Base-by-base conservation (phyloP, 2,329 filamentous ascomycete species). In the Leptographium galeiforme region DNA sequence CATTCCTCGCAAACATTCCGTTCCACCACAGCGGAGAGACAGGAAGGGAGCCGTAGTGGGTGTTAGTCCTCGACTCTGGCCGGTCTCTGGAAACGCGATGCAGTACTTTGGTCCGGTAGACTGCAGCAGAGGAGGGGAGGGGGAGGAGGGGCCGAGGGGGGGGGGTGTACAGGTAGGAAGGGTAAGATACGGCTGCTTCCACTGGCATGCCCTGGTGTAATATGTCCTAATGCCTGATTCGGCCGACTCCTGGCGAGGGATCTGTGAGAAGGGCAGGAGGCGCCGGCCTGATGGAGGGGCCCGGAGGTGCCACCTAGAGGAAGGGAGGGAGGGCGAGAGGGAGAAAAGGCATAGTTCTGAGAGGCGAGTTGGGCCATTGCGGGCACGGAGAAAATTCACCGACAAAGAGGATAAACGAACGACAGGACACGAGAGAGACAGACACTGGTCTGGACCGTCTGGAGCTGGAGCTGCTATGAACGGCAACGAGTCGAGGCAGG, bases 1-100 rank as follows among this genome's bases (percentile, higher is more conserved):
- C 51, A 53, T 53, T 53, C 51, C 51, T 49, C 11, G 16, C 30
- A 5, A 47, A 25, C 44, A 47, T 47, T 47, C 44, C 44, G 44
- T 30, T 44, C 41, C 19, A 6, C 19, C 19, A 25, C 18, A 47
- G 44, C 25, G 12, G 33, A 47, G 14, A 47, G 30, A 34, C 41
- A 6, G 19, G 30, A 47, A 32, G 44, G 44, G 44, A 47, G 30
- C 30, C n/a, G 44, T n/a, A 47, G 44, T 47, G 44, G 44, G 34
- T 47, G 44, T 13, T 25, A 25, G 25, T 5, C 25, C 25, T 25
- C 25, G 25, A 25, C 25, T 25, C 25, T 25, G 25, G 25, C 25
- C 25, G 25, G 25, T 25, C 25, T 25, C 25, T 25, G 25, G 25
- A 2, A 25, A 25, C 25, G 25, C 25, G 25, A 25, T 25, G 25